Conservation (phyloP, 164 flowering plant species). For the Magnolia changhungtana region DNA sequence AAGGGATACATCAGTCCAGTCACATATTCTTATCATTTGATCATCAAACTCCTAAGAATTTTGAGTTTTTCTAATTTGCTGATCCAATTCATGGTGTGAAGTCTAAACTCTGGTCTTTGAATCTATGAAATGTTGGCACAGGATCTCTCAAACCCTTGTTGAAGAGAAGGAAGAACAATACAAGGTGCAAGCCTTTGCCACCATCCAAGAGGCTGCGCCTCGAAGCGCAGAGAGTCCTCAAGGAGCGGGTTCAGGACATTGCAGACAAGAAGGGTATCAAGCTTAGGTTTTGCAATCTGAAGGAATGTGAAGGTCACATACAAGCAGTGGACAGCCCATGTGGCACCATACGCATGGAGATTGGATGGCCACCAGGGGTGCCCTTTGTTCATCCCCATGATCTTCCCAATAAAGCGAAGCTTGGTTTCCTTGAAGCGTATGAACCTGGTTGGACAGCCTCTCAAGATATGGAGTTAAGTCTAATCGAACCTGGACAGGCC, state of each 20-base stretch:
- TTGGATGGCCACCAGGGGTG: slow-evolving; percentile 97
- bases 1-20: too few relatives aligned
- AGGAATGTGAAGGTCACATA: slow-evolving; percentile 87
- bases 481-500: slow-evolving; percentile 57
- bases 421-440: slow-evolving; percentile 93
- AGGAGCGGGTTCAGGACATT: slow-evolving; percentile 95
- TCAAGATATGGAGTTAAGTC: slow-evolving; percentile 83
- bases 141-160: slow-evolving; percentile 71
- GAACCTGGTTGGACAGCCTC: slow-evolving; percentile 95
- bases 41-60: too few relatives aligned
- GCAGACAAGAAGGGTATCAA: slow-evolving; percentile 97
- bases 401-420: slow-evolving; percentile 92
- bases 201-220: slow-evolving; percentile 94
- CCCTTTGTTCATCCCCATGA: slow-evolving; percentile 99
- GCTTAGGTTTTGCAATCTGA: slow-evolving; percentile 82
- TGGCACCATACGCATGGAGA: slow-evolving; percentile 70
- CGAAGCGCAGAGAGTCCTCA: slow-evolving; percentile 92
- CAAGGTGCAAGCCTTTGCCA: slow-evolving; percentile 83
- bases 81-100: background rate
- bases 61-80: too few relatives aligned
- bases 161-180: slow-evolving; percentile 66
- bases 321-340: slow-evolving; percentile 83
- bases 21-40: too few relatives aligned
- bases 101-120: slow-evolving; percentile 41
- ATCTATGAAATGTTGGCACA: slow-evolving; percentile 82